These are phyloP conservation scores for Exutisphaerella laricina DNA, from an alignment of 2,329 filamentous ascomycete genomes.

Conservation along the genomic window DNA sequence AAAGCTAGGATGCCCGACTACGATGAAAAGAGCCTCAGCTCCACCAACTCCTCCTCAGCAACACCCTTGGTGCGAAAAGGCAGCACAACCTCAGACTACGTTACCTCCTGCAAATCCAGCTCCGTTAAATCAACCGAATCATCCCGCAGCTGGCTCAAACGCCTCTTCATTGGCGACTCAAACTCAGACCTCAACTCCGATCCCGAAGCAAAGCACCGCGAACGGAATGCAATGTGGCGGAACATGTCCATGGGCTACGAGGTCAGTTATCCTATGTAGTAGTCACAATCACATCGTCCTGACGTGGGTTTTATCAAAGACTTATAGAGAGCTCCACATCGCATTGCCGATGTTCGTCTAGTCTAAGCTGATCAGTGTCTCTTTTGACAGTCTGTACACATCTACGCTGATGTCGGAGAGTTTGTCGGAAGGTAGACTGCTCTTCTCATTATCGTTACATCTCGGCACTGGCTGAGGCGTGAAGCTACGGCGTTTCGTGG, in stretches of 20 bases:
- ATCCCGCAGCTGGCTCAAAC: slow-evolving; percentile 10
- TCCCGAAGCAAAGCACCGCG: slow-evolving; percentile 8
- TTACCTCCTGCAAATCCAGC: slow-evolving; percentile 1
- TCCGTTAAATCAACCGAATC: slow-evolving; percentile 5
- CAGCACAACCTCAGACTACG: background rate
- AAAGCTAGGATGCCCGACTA: background rate
- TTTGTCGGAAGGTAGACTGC: slow-evolving; percentile 10
- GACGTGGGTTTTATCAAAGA: background rate
- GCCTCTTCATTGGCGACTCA: slow-evolving; percentile 4
- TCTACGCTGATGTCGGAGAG: slow-evolving; percentile 9
- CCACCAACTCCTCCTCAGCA: background rate
- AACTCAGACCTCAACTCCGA: slow-evolving; percentile 6
- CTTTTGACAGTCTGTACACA: slow-evolving; percentile 7
- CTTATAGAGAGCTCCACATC: slow-evolving; percentile 2
- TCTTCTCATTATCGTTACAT: background rate
- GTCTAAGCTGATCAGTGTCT: background rate
- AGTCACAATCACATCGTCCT: background rate
- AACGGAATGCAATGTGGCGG: slow-evolving; percentile 13
- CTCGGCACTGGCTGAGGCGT: background rate
- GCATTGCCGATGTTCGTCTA: slow-evolving; percentile 2
- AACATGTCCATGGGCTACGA: slow-evolving; percentile 15
- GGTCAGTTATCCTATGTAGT: background rate
- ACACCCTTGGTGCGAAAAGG: background rate
- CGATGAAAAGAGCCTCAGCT: background rate
- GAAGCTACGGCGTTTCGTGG: slow-evolving; percentile 6